Percentiles rank a stretch among this genome's conserved stretches.
Evolutionary conservation across 2,329 filamentous ascomycete species (phyloP).

Genomic region (Aureobasidium sp.): DNA sequence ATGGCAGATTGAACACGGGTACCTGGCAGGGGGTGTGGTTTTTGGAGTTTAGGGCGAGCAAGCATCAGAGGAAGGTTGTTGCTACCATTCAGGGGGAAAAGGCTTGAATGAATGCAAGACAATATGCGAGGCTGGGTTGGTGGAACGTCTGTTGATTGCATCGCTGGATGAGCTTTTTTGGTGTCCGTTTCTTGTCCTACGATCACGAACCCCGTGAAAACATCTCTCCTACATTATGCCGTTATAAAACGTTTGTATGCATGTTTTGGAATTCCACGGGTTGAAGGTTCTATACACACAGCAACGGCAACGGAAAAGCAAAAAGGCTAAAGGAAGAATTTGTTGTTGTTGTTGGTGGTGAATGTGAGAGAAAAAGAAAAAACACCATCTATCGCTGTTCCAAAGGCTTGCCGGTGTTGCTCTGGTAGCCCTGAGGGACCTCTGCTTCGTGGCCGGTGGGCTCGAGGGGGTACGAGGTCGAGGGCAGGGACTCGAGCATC

Average conservation of each 20-base stretch:
- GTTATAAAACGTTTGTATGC: too few species aligned
- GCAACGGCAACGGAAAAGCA: not conserved
- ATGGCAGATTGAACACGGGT: constrained; percentile 64
- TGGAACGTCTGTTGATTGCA: too few species aligned
- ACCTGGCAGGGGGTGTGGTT: constrained; percentile 93
- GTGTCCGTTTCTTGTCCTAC: too few species aligned
- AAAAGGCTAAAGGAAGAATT: not conserved
- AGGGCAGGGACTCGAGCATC: constrained; percentile 71
- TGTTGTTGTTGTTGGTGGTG: too few species aligned
- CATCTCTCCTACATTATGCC: too few species aligned
- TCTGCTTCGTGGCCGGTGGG: constrained; percentile 51
- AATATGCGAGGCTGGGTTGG: too few species aligned
- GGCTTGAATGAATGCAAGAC: constrained; percentile 25
- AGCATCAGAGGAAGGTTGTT: constrained; percentile 72
- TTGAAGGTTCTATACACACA: constrained; percentile 2
- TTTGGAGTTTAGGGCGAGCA: constrained; percentile 71
- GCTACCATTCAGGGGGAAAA: constrained; percentile 91
- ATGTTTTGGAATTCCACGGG: not conserved
- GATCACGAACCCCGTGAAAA: too few species aligned
- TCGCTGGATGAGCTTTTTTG: too few species aligned
- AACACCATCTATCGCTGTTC: constrained; percentile 47
- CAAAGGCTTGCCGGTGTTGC: constrained; percentile 49
- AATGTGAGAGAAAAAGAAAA: not conserved
- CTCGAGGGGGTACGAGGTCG: constrained; percentile 66
- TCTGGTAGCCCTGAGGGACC: constrained; percentile 44